Conservation (phyloP, 2,329 filamentous ascomycete genomes). For the Pseudogymnoascus sp. region DNA sequence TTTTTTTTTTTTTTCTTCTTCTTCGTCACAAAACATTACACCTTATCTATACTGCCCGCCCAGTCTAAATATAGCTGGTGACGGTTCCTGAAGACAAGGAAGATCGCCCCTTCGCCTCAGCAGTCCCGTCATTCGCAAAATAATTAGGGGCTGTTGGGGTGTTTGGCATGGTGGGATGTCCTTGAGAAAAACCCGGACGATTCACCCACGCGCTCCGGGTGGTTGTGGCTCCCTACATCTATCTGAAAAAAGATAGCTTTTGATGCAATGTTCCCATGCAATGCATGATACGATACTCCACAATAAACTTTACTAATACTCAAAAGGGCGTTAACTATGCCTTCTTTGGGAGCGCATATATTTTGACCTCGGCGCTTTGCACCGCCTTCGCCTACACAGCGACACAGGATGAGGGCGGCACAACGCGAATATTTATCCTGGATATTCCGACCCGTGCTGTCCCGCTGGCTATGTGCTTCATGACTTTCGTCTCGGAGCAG, state of each 20-base stretch:
- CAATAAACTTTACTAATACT: conserved; percentile 25
- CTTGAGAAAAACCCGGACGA: conserved; percentile 43
- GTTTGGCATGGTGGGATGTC: conserved; percentile 49
- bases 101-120: conserved; percentile 50
- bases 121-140: conserved; percentile 47
- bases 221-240: conserved; percentile 33
- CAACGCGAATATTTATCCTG: conserved; percentile 73
- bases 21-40: conserved; percentile 44
- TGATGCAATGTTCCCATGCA: neutral
- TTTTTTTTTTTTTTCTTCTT: conserved; percentile 13
- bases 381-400: conserved; percentile 78
- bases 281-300: neutral
- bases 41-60: conserved; percentile 49
- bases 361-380: conserved; percentile 59
- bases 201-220: conserved; percentile 30
- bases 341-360: conserved; percentile 40
- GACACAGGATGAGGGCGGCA: conserved; percentile 74
- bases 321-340: conserved; percentile 45
- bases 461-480: conserved; percentile 70
- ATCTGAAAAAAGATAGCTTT: conserved; percentile 11
- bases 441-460: conserved; percentile 75
- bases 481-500: conserved; percentile 64
- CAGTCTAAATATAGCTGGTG: conserved; percentile 44
- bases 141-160: conserved; percentile 42
- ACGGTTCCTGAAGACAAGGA: conserved; percentile 54